These are phyloP conservation scores for Cyphellophora attinorum DNA, from an alignment of 2,329 filamentous ascomycete species.

Conservation along the genomic window DNA sequence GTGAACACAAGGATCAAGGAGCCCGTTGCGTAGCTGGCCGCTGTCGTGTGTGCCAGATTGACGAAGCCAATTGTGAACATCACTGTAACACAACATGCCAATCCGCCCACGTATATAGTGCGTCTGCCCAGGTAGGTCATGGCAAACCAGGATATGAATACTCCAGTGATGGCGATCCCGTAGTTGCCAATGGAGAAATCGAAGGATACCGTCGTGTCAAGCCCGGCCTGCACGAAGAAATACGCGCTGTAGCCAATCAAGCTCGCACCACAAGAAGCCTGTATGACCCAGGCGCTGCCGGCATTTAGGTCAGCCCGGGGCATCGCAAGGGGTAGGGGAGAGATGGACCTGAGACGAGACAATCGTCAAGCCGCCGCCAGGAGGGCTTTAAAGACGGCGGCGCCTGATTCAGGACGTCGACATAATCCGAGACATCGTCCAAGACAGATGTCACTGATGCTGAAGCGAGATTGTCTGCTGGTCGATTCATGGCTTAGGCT, in stretches of 20 bases:
- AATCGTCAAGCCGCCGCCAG: too few relatives aligned
- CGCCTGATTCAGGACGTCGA: too few relatives aligned
- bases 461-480: too few relatives aligned
- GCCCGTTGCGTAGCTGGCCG: conserved; percentile 27
- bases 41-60: conserved; percentile 15
- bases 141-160: conserved; percentile 38
- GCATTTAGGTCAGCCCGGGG: too few relatives aligned
- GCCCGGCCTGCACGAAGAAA: conserved; percentile 27
- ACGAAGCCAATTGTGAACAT: conserved; percentile 19
- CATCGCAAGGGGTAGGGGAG: conserved; percentile 23
- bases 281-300: conserved; percentile 25
- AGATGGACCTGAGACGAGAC: too few relatives aligned
- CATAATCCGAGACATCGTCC: conserved; percentile 39
- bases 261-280: conserved; percentile 22
- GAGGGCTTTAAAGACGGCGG: conserved; percentile 27
- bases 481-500: too few relatives aligned
- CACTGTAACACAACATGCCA: conserved; percentile 19
- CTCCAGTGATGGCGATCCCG: conserved; percentile 46
- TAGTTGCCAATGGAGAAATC: conserved; percentile 47
- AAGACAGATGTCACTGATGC: too few relatives aligned
- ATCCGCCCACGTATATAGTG: conserved; percentile 25
- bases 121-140: conserved; percentile 28
- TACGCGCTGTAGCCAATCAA: conserved; percentile 27
- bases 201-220: conserved; percentile 23
- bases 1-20: conserved; percentile 44